A percentile compares a stretch with the other conserved stretches of the same genome.
Evolutionary conservation across 2,329 filamentous ascomycete genomes (phyloP).

Genomic region (Aureobasidium pullulans): DNA sequence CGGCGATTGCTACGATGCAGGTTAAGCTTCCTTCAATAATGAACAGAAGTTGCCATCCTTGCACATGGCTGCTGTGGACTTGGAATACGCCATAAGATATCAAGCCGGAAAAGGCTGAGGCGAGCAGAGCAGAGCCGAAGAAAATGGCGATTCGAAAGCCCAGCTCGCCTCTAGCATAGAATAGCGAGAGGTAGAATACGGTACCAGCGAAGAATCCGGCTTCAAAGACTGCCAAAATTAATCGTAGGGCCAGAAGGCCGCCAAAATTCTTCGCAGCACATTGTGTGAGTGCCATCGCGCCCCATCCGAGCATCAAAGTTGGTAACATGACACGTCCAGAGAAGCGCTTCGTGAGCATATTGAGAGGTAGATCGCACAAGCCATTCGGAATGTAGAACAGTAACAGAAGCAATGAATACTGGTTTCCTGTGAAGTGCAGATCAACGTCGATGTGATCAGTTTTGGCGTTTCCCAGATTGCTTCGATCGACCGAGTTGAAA

Average conservation of each 20-base stretch:
- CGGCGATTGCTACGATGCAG: slow-evolving; percentile 22
- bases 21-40: slow-evolving; percentile 36
- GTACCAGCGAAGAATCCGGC: slow-evolving; percentile 50
- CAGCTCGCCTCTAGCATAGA: slow-evolving; percentile 37
- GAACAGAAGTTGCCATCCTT: slow-evolving; percentile 41
- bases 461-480: slow-evolving; percentile 45
- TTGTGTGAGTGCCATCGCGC: slow-evolving; percentile 41
- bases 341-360: slow-evolving; percentile 41
- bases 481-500: slow-evolving; percentile 19
- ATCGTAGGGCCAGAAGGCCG: slow-evolving; percentile 42
- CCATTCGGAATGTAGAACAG: slow-evolving; percentile 47
- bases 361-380: slow-evolving; percentile 43
- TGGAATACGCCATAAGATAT: slow-evolving; percentile 41
- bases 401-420: slow-evolving; percentile 40
- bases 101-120: slow-evolving; percentile 34
- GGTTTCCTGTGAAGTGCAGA: slow-evolving; percentile 34
- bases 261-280: slow-evolving; percentile 43
- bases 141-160: slow-evolving; percentile 40
- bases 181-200: slow-evolving; percentile 48
- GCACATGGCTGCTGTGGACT: slow-evolving; percentile 39
- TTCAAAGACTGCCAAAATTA: slow-evolving; percentile 43
- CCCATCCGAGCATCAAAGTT: slow-evolving; percentile 42
- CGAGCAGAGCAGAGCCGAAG: slow-evolving; percentile 36
- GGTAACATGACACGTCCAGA: slow-evolving; percentile 38
- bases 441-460: slow-evolving; percentile 43